These are phyloP conservation scores for Rhodomyrtus tomentosa DNA, from an alignment of 345 rosid genomes.

Conservation along the genomic window DNA sequence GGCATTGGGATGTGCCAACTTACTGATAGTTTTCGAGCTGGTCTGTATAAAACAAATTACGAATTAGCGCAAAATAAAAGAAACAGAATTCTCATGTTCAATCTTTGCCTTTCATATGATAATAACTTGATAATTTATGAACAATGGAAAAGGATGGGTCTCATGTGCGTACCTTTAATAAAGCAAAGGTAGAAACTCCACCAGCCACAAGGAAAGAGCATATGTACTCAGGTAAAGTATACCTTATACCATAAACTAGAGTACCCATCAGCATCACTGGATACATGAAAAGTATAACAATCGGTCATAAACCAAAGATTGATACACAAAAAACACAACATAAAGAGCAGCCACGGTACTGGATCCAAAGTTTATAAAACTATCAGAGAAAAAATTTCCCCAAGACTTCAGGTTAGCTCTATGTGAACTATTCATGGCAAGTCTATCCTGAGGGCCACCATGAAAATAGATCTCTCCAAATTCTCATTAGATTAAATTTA, in stretches of 20 bases:
- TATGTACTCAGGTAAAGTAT: conserved; percentile 66
- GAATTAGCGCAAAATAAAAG: not conserved
- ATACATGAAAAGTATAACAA: conserved; percentile 2
- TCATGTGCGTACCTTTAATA: conserved; percentile 46
- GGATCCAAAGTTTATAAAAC: not conserved
- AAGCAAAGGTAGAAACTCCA: conserved; percentile 84
- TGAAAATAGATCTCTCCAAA: not conserved
- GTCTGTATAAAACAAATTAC: conserved; percentile 37
- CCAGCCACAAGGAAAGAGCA: conserved; percentile 88
- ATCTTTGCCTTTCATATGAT: not conserved
- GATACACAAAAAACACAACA: not conserved
- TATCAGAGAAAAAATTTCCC: not conserved
- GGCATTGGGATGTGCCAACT: conserved; percentile 91
- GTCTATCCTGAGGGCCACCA: not conserved
- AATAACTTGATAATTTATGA: not conserved
- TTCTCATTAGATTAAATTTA: not conserved
- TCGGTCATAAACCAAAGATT: not conserved
- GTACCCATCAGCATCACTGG: conserved; percentile 96
- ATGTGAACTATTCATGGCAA: not conserved
- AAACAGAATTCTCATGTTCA: not conserved
- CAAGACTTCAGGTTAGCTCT: not conserved
- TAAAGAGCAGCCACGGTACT: not conserved
- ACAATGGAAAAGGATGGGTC: not conserved
- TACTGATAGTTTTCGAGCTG: conserved; percentile 87
- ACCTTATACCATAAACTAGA: conserved; percentile 77